Percentiles rank a stretch among this genome's conserved stretches.
Conservation (phyloP, 805 yeast genomes). For the Nakazawaea molendinolei region DNA sequence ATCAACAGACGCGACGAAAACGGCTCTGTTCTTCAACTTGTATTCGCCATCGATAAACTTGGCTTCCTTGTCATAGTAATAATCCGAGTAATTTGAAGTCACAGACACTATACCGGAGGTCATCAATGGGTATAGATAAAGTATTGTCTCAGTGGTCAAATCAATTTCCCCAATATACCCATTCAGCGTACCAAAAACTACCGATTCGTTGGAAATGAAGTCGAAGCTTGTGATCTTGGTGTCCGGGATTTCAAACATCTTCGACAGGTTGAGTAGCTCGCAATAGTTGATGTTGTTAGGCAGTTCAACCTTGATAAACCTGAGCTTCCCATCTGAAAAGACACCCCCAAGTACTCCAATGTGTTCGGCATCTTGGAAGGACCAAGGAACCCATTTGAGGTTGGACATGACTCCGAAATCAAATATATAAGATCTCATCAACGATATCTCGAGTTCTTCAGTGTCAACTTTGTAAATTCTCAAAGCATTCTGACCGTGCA, state of each 20-base stretch:
- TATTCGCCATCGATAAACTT: slow-evolving; percentile 10
- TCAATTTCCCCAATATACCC: slow-evolving; percentile 58
- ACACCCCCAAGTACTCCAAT: slow-evolving; percentile 44
- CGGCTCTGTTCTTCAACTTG: slow-evolving; percentile 23
- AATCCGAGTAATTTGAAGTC: slow-evolving; percentile 21
- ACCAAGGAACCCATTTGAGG: slow-evolving; percentile 33
- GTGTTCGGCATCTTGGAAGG: slow-evolving; percentile 17
- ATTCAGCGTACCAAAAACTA: slow-evolving; percentile 51
- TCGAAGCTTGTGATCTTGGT: slow-evolving; percentile 39
- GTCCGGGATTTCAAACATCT: slow-evolving; percentile 20
- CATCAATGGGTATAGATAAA: slow-evolving; percentile 19
- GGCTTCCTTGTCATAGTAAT: slow-evolving; percentile 24
- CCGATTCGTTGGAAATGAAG: slow-evolving; percentile 32
- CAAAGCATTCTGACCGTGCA: slow-evolving; percentile 26
- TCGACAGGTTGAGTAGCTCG: slow-evolving; percentile 19
- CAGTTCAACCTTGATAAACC: slow-evolving; percentile 33
- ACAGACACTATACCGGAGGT: slow-evolving; percentile 14
- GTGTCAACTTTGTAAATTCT: slow-evolving; percentile 37
- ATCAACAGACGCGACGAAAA: slow-evolving; percentile 30
- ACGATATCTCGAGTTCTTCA: slow-evolving; percentile 19
- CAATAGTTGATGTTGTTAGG: slow-evolving; percentile 13
- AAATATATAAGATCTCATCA: slow-evolving; percentile 28
- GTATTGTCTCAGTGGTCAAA: slow-evolving; percentile 15
- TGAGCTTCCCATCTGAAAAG: slow-evolving; percentile 53
- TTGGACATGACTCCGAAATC: slow-evolving; percentile 38